Evolutionary conservation across 306 rosid species (phyloP).

Genomic region (Prunus mume): DNA sequence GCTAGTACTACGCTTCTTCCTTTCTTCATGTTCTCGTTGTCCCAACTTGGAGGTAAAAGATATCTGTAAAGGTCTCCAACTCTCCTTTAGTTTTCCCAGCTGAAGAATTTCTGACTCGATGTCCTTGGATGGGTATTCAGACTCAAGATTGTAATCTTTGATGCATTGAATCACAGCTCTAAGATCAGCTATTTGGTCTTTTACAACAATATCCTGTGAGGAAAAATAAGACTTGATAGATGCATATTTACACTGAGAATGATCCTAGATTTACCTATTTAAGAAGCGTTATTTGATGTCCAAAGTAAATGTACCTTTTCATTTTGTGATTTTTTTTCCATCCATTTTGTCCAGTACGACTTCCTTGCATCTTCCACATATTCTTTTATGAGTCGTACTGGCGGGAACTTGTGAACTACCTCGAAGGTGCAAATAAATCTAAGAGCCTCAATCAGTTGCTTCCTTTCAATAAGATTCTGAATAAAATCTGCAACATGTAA

Average conservation of each 20-base stretch:
- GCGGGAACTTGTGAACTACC: constrained; percentile 41
- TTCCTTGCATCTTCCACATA: constrained; percentile 12
- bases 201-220: constrained; percentile 34
- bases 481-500: constrained; percentile 40
- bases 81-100: constrained; percentile 29
- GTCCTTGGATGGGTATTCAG: constrained; percentile 23
- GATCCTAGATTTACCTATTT: not conserved
- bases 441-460: constrained; percentile 44
- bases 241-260: not conserved
- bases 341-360: not conserved
- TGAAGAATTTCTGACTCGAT: constrained; percentile 24
- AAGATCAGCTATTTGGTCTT: constrained; percentile 33
- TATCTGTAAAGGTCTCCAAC: not conserved
- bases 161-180: constrained; percentile 29
- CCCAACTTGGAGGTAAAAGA: not conserved
- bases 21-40: not conserved
- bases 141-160: constrained; percentile 40
- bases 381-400: constrained; percentile 29
- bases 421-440: constrained; percentile 52
- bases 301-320: constrained; percentile 11
- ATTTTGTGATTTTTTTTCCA: not conserved
- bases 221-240: not conserved
- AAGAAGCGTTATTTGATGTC: not conserved
- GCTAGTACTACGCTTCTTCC: not conserved
- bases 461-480: constrained; percentile 36